Conservation (phyloP, 352 stramenopile genomes). For the Chrysophaeum taylorii region DNA sequence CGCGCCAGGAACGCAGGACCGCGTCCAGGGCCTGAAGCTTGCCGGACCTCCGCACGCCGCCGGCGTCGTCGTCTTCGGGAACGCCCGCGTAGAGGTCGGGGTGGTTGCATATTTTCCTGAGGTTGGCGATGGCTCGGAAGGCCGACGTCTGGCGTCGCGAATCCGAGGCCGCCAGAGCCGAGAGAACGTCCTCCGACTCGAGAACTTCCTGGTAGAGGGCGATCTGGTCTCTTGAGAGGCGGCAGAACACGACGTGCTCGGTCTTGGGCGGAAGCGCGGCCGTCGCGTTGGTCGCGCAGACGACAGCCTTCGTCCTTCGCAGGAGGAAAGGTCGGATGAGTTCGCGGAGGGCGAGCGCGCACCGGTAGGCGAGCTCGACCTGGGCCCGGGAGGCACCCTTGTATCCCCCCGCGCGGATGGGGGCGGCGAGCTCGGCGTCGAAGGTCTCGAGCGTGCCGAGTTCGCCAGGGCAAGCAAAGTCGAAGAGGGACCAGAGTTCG, state of each 20-base stretch:
- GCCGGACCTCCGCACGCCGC: slow-evolving; percentile 61
- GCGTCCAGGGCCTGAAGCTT: slow-evolving; percentile 93
- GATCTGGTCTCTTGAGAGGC: slow-evolving; percentile 70
- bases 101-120: slow-evolving; percentile 98
- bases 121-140: slow-evolving; percentile 72
- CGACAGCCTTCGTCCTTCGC: slow-evolving; percentile 41
- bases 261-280: slow-evolving; percentile 85
- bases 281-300: slow-evolving; percentile 22
- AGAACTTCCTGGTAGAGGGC: slow-evolving; percentile 80
- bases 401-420: slow-evolving; percentile 79
- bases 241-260: slow-evolving; percentile 95
- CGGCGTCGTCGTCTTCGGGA: slow-evolving; percentile 24
- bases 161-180: slow-evolving; percentile 60
- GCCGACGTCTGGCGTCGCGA: too few relatives aligned
- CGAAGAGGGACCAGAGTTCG: slow-evolving; percentile 96
- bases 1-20: slow-evolving; percentile 83
- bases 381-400: slow-evolving; percentile 67
- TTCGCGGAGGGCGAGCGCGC: slow-evolving; percentile 84
- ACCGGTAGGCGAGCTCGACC: slow-evolving; percentile 90
- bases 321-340: slow-evolving; percentile 93
- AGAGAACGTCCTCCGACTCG: slow-evolving; percentile 73
- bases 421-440: slow-evolving; percentile 88
- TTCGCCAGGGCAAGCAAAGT: slow-evolving; percentile 95
- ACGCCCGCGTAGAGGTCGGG: slow-evolving; percentile 59
- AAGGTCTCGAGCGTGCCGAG: slow-evolving; percentile 93